phyloP scores from a whole-genome alignment of 805 yeast species.

The Ogataea salicorniae region DNA sequence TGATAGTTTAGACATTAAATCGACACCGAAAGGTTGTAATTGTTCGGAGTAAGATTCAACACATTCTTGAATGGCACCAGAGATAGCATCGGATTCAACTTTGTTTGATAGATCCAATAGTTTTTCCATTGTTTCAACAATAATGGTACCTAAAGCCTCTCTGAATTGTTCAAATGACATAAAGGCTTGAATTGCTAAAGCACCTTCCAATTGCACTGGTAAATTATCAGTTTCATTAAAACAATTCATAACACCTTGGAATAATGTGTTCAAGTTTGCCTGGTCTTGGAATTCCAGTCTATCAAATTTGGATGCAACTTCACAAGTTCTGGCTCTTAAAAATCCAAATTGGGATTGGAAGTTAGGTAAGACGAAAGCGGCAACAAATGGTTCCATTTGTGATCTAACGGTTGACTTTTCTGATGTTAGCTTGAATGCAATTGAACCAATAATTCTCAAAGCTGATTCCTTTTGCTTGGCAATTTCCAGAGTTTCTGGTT shows the following conservation, averaged over 20 bases:
- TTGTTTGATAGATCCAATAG: slow-evolving; percentile 69
- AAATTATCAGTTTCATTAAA: slow-evolving; percentile 46
- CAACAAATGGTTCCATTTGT: slow-evolving; percentile 67
- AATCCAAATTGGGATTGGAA: slow-evolving; percentile 58
- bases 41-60: slow-evolving; percentile 86
- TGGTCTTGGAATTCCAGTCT: slow-evolving; percentile 47
- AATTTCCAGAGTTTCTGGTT: slow-evolving; percentile 39
- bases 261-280: slow-evolving; percentile 33
- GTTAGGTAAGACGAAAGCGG: slow-evolving; percentile 63
- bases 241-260: slow-evolving; percentile 42
- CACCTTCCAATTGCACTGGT: slow-evolving; percentile 81
- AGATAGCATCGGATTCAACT: slow-evolving; percentile 80
- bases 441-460: slow-evolving; percentile 69
- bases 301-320: slow-evolving; percentile 60
- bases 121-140: slow-evolving; percentile 78
- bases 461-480: slow-evolving; percentile 75
- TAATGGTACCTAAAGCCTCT: slow-evolving; percentile 59
- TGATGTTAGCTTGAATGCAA: slow-evolving; percentile 53
- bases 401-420: slow-evolving; percentile 51
- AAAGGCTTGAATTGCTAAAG: slow-evolving; percentile 79
- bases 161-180: slow-evolving; percentile 60
- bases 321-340: slow-evolving; percentile 70
- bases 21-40: slow-evolving; percentile 85
- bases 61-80: slow-evolving; percentile 92
- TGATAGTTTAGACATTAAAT: slow-evolving; percentile 52